phyloP scores from a whole-genome alignment of 345 rosid species.

The Cardiospermum halicacabum region DNA sequence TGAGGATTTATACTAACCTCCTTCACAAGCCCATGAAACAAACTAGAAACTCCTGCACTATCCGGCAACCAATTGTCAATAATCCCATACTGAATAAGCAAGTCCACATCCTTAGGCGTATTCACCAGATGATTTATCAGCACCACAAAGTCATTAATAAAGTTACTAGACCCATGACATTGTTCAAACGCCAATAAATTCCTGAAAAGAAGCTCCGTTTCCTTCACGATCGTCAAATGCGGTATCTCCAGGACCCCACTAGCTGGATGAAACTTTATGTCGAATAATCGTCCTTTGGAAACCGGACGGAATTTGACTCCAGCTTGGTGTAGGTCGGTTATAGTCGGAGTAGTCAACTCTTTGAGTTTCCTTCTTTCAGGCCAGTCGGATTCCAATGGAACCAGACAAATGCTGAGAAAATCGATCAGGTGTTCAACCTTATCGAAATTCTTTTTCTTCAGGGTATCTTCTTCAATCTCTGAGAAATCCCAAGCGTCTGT shows the following conservation, averaged over 20 bases:
- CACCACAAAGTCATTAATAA: neutral
- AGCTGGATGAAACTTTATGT: constrained; percentile 6
- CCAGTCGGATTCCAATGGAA: neutral
- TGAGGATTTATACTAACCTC: too few relatives aligned
- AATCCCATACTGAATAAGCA: neutral
- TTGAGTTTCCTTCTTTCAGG: neutral
- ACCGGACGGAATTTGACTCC: constrained; percentile 1
- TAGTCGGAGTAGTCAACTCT: neutral
- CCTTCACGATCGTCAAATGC: neutral
- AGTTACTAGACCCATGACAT: neutral
- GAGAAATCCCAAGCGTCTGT: neutral
- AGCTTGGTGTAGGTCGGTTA: constrained; percentile 8
- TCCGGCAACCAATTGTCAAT: neutral
- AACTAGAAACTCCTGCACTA: neutral
- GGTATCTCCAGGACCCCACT: constrained; percentile 13
- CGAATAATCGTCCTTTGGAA: neutral
- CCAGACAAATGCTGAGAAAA: neutral
- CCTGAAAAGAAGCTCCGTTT: constrained; percentile 6
- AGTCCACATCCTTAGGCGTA: neutral
- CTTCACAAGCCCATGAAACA: neutral
- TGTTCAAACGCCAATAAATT: constrained; percentile 19
- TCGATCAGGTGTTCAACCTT: constrained; percentile 12
- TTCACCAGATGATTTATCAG: neutral
- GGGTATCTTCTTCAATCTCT: neutral
- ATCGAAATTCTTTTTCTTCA: neutral